A percentile compares a stretch with the other conserved stretches of the same genome.
phyloP scores from a whole-genome alignment of 1,284 basidiomycete species.

The Meripilus lineatus region DNA sequence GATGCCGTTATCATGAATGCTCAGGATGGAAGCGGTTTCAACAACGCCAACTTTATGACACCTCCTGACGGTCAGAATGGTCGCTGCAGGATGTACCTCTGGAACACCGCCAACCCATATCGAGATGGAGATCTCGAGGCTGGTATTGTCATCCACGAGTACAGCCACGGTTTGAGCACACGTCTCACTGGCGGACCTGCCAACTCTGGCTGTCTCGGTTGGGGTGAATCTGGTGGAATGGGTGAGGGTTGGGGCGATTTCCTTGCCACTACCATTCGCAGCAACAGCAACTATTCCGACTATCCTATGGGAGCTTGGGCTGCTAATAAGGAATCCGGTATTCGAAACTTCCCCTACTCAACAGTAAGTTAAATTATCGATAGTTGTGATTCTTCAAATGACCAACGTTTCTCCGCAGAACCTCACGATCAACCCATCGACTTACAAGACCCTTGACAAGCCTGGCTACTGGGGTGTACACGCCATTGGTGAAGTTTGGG shows the following conservation, averaged over 20 bases:
- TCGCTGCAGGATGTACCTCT: slow-evolving; percentile 95
- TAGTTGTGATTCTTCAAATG: neutral
- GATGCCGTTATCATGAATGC: slow-evolving; percentile 95
- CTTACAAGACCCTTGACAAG: slow-evolving; percentile 95
- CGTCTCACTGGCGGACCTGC: slow-evolving; percentile 91
- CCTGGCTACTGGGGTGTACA: slow-evolving; percentile 91
- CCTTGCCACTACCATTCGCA: slow-evolving; percentile 81
- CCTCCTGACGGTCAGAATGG: slow-evolving; percentile 75
- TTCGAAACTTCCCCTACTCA: slow-evolving; percentile 87
- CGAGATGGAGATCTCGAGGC: slow-evolving; percentile 94
- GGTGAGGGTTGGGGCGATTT: slow-evolving; percentile 93
- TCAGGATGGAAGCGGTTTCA: slow-evolving; percentile 90
- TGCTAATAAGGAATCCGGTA: slow-evolving; percentile 72
- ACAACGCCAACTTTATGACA: slow-evolving; percentile 86
- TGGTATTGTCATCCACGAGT: slow-evolving; percentile 90
- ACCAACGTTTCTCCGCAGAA: slow-evolving; percentile 36
- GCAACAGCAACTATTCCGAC: slow-evolving; percentile 66
- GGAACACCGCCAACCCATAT: slow-evolving; percentile 87
- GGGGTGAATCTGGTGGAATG: slow-evolving; percentile 96
- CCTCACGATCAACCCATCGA: slow-evolving; percentile 79
- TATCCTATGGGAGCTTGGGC: slow-evolving; percentile 96
- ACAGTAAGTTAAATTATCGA: slow-evolving; percentile 35
- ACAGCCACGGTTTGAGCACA: slow-evolving; percentile 87
- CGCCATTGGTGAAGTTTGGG: slow-evolving; percentile 95
- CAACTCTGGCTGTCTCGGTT: slow-evolving; percentile 91